Percentiles rank a stretch among this genome's conserved stretches.
phyloP scores from a whole-genome alignment of 805 yeast species.

The Ogataea trehalophila region DNA sequence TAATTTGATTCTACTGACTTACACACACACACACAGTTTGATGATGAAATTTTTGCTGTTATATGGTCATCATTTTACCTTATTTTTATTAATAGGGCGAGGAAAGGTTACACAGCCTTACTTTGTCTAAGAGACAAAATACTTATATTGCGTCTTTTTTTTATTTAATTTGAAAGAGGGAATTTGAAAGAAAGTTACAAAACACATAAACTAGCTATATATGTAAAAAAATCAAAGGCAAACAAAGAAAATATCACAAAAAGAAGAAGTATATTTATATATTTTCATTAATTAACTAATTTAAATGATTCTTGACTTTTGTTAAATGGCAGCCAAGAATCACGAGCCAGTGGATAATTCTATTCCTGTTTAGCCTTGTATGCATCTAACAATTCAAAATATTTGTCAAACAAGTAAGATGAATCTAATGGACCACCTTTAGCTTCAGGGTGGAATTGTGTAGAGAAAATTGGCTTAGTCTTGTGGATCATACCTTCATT shows the following conservation, averaged over 20 bases:
- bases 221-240: background rate
- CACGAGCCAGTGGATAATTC: constrained; percentile 37
- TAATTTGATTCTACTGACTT: background rate
- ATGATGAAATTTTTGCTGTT: too few relatives aligned
- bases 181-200: too few relatives aligned
- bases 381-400: constrained; percentile 61
- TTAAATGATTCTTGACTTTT: constrained; percentile 58
- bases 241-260: background rate
- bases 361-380: constrained; percentile 44
- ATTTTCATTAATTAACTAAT: background rate
- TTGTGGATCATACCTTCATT: constrained; percentile 97
- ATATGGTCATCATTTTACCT: too few relatives aligned
- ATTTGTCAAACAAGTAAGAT: constrained; percentile 84
- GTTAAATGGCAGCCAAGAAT: constrained; percentile 56
- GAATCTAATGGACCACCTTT: constrained; percentile 98
- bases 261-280: background rate
- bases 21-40: too few relatives aligned
- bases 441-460: constrained; percentile 99
- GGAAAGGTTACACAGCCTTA: too few relatives aligned
- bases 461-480: constrained; percentile 84
- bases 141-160: too few relatives aligned
- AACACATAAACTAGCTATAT: too few relatives aligned
- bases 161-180: too few relatives aligned
- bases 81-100: too few relatives aligned
- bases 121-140: too few relatives aligned